A percentile compares a stretch with the other conserved stretches of the same genome.
phyloP scores from a whole-genome alignment of 2,329 filamentous ascomycete species.

The Microcyclospora pomicola region DNA sequence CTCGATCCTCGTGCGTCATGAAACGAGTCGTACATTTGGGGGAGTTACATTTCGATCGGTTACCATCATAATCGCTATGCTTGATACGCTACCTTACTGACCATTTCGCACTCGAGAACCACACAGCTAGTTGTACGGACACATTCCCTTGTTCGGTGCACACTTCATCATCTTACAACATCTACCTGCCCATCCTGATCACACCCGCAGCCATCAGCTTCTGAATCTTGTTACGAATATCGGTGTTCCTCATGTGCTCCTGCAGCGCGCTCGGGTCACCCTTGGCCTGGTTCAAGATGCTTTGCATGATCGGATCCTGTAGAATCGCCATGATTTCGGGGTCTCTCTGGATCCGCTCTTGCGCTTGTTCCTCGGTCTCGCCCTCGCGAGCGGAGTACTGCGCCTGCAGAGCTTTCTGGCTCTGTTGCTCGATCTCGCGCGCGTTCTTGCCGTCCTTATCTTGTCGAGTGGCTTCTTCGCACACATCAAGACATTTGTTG shows the following conservation, averaged over 20 bases:
- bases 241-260: slow-evolving; percentile 93
- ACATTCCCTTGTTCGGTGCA: too few relatives aligned
- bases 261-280: slow-evolving; percentile 80
- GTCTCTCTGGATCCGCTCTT: slow-evolving; percentile 65
- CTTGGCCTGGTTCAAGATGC: slow-evolving; percentile 91
- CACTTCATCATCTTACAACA: too few relatives aligned
- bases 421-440: slow-evolving; percentile 84
- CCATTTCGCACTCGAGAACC: too few relatives aligned
- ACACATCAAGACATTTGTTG: slow-evolving; percentile 83
- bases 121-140: too few relatives aligned
- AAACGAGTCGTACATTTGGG: too few relatives aligned
- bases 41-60: too few relatives aligned
- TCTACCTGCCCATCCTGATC: slow-evolving; percentile 36
- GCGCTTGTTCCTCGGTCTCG: slow-evolving; percentile 82
- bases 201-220: slow-evolving; percentile 89
- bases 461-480: slow-evolving; percentile 62
- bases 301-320: slow-evolving; percentile 95
- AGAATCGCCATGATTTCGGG: slow-evolving; percentile 70
- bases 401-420: slow-evolving; percentile 78
- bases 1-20: too few relatives aligned
- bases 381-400: slow-evolving; percentile 87
- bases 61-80: too few relatives aligned
- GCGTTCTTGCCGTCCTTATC: slow-evolving; percentile 70
- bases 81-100: too few relatives aligned
- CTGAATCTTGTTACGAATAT: slow-evolving; percentile 76